phyloP scores from a whole-genome alignment of 2,329 filamentous ascomycete genomes.

The Boeremia lycopersici region DNA sequence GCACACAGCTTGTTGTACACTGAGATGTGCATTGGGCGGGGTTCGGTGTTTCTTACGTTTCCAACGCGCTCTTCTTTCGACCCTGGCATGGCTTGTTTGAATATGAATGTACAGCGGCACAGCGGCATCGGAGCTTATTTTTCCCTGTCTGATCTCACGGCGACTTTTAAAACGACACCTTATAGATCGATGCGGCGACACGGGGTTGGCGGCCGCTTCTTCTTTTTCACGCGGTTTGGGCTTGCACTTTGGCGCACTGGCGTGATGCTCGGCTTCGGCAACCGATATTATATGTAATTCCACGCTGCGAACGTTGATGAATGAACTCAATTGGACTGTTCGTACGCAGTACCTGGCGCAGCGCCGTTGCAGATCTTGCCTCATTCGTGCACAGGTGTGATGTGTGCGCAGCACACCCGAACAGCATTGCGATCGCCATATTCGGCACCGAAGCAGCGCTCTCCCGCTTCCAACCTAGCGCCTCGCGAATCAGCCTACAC shows the following conservation, averaged over 20 bases:
- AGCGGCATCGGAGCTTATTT: conserved; percentile 8
- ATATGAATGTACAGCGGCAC: conserved; percentile 14
- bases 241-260: conserved; percentile 10
- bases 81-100: conserved; percentile 14
- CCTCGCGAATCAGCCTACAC: no score
- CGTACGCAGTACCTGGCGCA: no score
- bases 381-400: not conserved
- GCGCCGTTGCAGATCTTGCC: not conserved
- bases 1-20: conserved; percentile 13
- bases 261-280: not conserved
- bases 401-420: no score
- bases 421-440: no score
- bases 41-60: conserved; percentile 1
- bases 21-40: conserved; percentile 14
- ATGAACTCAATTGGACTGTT: not conserved
- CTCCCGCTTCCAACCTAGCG: no score
- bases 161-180: conserved; percentile 10
- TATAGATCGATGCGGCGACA: conserved; percentile 13
- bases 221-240: conserved; percentile 2
- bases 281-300: conserved; percentile 5
- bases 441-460: no score
- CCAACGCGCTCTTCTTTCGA: not conserved
- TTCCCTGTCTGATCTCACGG: conserved; percentile 4
- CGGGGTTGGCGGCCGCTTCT: conserved; percentile 6
- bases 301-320: conserved; percentile 6